Conservation (phyloP, 345 rosid species). For the Salix exigua region DNA sequence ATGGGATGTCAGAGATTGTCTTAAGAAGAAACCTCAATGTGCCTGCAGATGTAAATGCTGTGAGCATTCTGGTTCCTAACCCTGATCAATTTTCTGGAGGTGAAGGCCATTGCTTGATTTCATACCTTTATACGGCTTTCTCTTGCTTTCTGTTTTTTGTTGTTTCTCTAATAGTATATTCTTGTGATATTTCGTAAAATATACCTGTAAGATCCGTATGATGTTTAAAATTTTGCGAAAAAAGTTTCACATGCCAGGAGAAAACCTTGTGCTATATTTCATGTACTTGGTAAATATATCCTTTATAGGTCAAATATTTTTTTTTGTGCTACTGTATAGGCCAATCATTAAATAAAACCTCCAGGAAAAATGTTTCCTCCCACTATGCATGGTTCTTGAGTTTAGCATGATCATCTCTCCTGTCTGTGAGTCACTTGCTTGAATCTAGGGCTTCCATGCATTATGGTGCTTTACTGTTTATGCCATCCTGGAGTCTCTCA, state of each 20-base stretch:
- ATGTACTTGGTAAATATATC: no score
- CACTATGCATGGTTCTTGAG: not conserved
- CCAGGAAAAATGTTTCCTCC: no score
- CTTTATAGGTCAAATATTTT: no score
- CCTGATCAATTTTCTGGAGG: slow-evolving; percentile 56
- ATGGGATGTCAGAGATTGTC: slow-evolving; percentile 61
- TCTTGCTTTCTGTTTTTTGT: not conserved
- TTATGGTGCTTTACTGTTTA: not conserved
- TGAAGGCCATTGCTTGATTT: slow-evolving; percentile 21
- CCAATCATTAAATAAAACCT: no score
- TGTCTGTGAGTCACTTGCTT: not conserved
- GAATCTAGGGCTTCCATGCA: not conserved
- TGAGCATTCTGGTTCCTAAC: slow-evolving; percentile 62
- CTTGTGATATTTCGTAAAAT: not conserved
- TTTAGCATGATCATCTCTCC: not conserved
- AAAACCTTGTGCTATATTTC: no score
- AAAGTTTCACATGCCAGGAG: no score
- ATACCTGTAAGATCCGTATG: not conserved
- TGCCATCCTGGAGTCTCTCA: not conserved
- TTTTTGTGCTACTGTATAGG: no score
- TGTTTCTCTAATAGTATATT: not conserved
- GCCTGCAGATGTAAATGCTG: slow-evolving; percentile 73
- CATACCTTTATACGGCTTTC: not conserved
- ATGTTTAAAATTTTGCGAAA: no score
- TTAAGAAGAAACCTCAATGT: slow-evolving; percentile 73